phyloP scores from a whole-genome alignment of 208 protist species.

The Crithidia bombi region DNA sequence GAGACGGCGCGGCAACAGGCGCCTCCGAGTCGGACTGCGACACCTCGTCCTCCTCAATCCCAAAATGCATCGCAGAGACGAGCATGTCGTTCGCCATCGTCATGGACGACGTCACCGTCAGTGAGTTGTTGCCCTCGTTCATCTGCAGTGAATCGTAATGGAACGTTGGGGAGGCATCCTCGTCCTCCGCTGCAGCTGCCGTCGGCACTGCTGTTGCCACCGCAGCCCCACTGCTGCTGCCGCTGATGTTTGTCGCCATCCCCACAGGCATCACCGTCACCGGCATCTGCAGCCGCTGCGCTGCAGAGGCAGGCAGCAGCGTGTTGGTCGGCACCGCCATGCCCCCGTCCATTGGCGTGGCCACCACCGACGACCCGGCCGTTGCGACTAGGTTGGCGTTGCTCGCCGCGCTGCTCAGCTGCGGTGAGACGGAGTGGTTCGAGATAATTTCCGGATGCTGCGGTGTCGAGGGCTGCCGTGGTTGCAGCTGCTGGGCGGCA shows the following conservation, averaged over 20 bases:
- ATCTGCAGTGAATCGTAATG: slow-evolving; percentile 19
- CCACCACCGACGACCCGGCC: slow-evolving; percentile 5
- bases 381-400: slow-evolving; percentile 9
- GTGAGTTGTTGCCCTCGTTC: slow-evolving; percentile 10
- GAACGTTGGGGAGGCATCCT: background rate
- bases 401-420: slow-evolving; percentile 21
- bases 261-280: background rate
- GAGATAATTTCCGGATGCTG: slow-evolving; percentile 3
- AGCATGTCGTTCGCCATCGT: slow-evolving; percentile 11
- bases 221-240: background rate
- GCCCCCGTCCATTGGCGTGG: slow-evolving; percentile 5
- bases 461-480: too few species aligned
- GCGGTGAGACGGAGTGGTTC: slow-evolving; percentile 17
- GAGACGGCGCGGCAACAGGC: background rate
- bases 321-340: slow-evolving; percentile 9
- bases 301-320: background rate
- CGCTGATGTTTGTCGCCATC: background rate
- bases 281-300: background rate
- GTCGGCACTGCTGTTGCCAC: background rate
- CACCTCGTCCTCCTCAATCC: slow-evolving; percentile 14
- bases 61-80: slow-evolving; percentile 5
- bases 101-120: slow-evolving; percentile 16
- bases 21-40: slow-evolving; percentile 1
- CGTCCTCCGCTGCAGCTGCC: background rate
- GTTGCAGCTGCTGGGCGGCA: background rate